phyloP scores from a whole-genome alignment of 495 filamentous ascomycete species.

The Xylaria curta region DNA sequence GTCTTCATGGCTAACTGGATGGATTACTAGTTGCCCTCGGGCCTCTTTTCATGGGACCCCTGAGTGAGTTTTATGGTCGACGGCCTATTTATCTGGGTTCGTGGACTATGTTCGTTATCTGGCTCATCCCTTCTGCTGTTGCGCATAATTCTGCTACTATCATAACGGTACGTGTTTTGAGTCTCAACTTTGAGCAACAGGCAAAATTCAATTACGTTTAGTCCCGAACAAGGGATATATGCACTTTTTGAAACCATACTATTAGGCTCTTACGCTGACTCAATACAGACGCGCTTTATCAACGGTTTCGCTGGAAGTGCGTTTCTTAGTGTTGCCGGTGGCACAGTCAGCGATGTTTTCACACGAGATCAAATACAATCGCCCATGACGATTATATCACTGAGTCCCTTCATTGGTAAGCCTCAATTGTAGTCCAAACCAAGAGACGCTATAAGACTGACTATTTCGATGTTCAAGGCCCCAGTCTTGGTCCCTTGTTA shows the following conservation, averaged over 20 bases:
- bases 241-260: background rate
- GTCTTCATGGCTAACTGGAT: slow-evolving; percentile 25
- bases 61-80: slow-evolving; percentile 86
- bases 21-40: slow-evolving; percentile 61
- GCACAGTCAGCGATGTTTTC: slow-evolving; percentile 92
- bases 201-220: background rate
- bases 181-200: background rate
- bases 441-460: slow-evolving; percentile 38
- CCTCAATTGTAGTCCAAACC: slow-evolving; percentile 40
- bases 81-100: slow-evolving; percentile 82
- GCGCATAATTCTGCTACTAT: slow-evolving; percentile 84
- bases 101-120: slow-evolving; percentile 80
- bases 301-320: slow-evolving; percentile 84
- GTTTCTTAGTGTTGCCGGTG: slow-evolving; percentile 89
- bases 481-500: slow-evolving; percentile 59
- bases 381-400: slow-evolving; percentile 70
- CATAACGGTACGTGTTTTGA: slow-evolving; percentile 58
- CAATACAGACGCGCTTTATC: slow-evolving; percentile 70
- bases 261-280: background rate
- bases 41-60: slow-evolving; percentile 68
- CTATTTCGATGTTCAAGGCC: slow-evolving; percentile 27
- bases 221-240: background rate
- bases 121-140: slow-evolving; percentile 87
- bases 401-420: slow-evolving; percentile 78
- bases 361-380: slow-evolving; percentile 71